Evolutionary conservation across 768 basidiomycete species (phyloP), one percentile per base, ranked within the genome.

Genomic region (Mycena metata): DNA sequence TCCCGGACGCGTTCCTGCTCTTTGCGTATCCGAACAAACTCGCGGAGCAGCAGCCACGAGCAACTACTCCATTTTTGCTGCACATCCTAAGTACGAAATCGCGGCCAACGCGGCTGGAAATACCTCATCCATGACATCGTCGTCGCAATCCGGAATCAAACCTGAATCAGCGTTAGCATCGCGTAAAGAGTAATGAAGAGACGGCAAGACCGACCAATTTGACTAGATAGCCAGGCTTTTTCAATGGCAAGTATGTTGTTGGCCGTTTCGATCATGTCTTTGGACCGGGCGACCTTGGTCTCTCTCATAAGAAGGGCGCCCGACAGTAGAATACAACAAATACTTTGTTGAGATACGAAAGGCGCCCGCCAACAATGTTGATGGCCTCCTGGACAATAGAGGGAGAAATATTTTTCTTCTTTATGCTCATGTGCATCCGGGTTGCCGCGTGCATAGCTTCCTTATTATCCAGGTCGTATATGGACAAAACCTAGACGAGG

Each of bases 41-140:
- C 90, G 43, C 84, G 86, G 2, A 94, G 82, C 2, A 94, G 84
- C 2, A 94, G 82, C 92, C 93, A 95, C 19, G 93, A 91, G 74
- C 93, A 94, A 46, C 89, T 89, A 72, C 87, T 89, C 89, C 90
- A 91, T 87, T 92, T 92, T 89, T 93, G 91, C 89, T 90, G 61
- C 33, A 5, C 24, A 54, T 33, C 23, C 49, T 64, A 15, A 66
- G 39, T 39, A 39, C 19, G 16, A 17, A 50, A 41, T 35, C 35
- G 11, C 26, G 30, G 19, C 35, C 5, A 23, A 4, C 0, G 26
- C 2, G 24, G 36, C 10, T 7, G 63, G 10, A 42, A 43, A 16
- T 69, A 92, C 92, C 84, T 95, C 95, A 78, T 96, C 95, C 94
- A 93, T 94, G 64, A 93, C 89, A 74, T 93, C 91, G 79, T 94